Conservation (phyloP, 108 stramenopile species). For the Skeletonema menzelii region DNA sequence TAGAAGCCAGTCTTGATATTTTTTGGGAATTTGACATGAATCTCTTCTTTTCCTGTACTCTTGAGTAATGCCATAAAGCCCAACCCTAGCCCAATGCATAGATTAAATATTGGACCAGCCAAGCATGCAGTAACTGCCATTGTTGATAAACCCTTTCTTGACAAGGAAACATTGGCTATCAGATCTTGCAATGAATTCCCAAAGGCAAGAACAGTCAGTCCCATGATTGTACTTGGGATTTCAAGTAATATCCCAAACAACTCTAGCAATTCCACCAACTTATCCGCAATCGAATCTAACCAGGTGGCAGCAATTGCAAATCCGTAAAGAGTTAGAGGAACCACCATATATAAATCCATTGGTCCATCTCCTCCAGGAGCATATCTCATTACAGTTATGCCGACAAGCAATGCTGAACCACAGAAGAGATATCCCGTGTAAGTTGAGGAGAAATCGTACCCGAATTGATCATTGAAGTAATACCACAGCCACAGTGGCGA, state of each 20-base stretch:
- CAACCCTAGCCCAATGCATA: conserved; percentile 80
- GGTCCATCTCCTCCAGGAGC: conserved; percentile 79
- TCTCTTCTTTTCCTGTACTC: conserved; percentile 37
- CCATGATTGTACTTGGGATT: conserved; percentile 87
- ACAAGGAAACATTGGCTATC: conserved; percentile 92
- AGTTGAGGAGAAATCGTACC: conserved; percentile 52
- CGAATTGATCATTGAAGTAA: conserved; percentile 68
- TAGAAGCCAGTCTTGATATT: conserved; percentile 45
- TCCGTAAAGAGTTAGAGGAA: conserved; percentile 84
- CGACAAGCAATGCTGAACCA: conserved; percentile 27
- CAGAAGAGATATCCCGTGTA: conserved; percentile 34
- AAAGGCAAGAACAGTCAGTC: conserved; percentile 94
- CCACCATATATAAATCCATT: conserved; percentile 70
- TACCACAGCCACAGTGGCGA: conserved; percentile 78
- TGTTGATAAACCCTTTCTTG: conserved; percentile 89
- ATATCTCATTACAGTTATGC: conserved; percentile 54
- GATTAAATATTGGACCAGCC: conserved; percentile 97
- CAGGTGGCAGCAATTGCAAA: conserved; percentile 91
- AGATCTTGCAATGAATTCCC: conserved; percentile 94
- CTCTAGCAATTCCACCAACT: conserved; percentile 84
- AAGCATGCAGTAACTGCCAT: conserved; percentile 90
- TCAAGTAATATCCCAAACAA: conserved; percentile 81
- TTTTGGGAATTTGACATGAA: conserved; percentile 32
- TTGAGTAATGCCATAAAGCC: conserved; percentile 63
- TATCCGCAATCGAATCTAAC: conserved; percentile 94